phyloP scores from a whole-genome alignment of 2,329 filamentous ascomycete genomes.

The Colletotrichum noveboracense region DNA sequence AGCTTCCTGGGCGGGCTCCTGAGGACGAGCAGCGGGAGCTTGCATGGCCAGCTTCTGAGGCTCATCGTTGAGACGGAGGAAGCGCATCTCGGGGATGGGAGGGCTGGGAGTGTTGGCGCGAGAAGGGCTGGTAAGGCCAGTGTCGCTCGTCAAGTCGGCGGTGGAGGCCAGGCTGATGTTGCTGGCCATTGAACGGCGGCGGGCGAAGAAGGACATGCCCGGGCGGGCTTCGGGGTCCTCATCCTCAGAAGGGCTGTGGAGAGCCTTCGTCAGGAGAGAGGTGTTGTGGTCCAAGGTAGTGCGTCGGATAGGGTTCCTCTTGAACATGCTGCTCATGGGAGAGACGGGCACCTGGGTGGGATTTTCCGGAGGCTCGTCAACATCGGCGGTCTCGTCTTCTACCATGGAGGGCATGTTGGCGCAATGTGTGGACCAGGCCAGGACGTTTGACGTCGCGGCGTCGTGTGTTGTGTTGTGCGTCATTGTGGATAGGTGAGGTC shows the following conservation, averaged over 20 bases:
- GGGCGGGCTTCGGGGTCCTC: slow-evolving; percentile 45
- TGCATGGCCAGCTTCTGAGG: slow-evolving; percentile 45
- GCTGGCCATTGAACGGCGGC: slow-evolving; percentile 75
- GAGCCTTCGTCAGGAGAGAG: slow-evolving; percentile 86
- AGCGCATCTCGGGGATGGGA: slow-evolving; percentile 68
- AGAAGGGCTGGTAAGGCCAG: slow-evolving; percentile 87
- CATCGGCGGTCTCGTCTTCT: slow-evolving; percentile 73
- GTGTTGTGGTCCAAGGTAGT: slow-evolving; percentile 63
- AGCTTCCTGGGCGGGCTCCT: slow-evolving; percentile 38
- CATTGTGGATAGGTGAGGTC: slow-evolving; percentile 31
- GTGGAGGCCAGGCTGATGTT: slow-evolving; percentile 83
- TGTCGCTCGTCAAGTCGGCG: slow-evolving; percentile 93
- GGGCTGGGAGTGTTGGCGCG: slow-evolving; percentile 88
- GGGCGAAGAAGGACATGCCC: slow-evolving; percentile 38
- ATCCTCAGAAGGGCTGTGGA: slow-evolving; percentile 71
- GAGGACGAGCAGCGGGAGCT: slow-evolving; percentile 62
- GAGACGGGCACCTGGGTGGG: slow-evolving; percentile 32
- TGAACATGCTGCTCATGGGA: slow-evolving; percentile 44
- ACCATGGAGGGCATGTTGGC: slow-evolving; percentile 46
- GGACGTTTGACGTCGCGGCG: slow-evolving; percentile 44
- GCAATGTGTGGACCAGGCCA: slow-evolving; percentile 50
- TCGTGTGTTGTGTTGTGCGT: slow-evolving; percentile 41
- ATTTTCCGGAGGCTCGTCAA: slow-evolving; percentile 85
- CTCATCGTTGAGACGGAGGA: slow-evolving; percentile 42
- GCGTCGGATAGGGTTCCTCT: slow-evolving; percentile 51